These are phyloP conservation scores for Senna siamea DNA, from an alignment of 306 rosid species.

Conservation along the genomic window DNA sequence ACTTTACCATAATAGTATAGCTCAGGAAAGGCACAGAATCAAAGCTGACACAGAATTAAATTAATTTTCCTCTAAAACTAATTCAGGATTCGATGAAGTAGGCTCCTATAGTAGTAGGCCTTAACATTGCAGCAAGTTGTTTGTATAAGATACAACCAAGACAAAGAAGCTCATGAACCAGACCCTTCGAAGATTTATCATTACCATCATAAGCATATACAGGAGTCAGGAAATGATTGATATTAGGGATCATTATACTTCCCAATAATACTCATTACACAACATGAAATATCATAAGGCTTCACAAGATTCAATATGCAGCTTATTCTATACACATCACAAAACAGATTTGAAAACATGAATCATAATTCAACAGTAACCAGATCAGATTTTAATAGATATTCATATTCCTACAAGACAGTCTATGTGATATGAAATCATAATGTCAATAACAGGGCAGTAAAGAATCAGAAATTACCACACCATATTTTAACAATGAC, in stretches of 20 bases:
- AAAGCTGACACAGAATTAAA: not conserved
- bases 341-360: not conserved
- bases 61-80: slow-evolving; percentile 26
- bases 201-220: slow-evolving; percentile 28
- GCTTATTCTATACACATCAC: slow-evolving; percentile 19
- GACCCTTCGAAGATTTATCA: not conserved
- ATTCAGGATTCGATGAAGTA: slow-evolving; percentile 23
- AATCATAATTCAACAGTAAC: slow-evolving; percentile 5
- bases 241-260: slow-evolving; percentile 34
- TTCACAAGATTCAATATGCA: slow-evolving; percentile 11
- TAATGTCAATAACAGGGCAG: too few species aligned
- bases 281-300: slow-evolving; percentile 26
- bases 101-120: slow-evolving; percentile 5
- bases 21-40: slow-evolving; percentile 26
- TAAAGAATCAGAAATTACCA: too few species aligned
- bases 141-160: not conserved
- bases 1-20: slow-evolving; percentile 15
- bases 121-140: slow-evolving; percentile 1
- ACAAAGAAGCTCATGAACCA: slow-evolving; percentile 34
- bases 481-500: slow-evolving; percentile 4
- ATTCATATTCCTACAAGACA: not conserved
- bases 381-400: not conserved
- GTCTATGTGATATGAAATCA: slow-evolving; percentile 21
- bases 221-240: not conserved
- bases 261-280: slow-evolving; percentile 12